A percentile compares a stretch with the other conserved stretches of the same genome.
phyloP scores from a whole-genome alignment of 2,329 filamentous ascomycete species.

The Penicillium palitans region DNA sequence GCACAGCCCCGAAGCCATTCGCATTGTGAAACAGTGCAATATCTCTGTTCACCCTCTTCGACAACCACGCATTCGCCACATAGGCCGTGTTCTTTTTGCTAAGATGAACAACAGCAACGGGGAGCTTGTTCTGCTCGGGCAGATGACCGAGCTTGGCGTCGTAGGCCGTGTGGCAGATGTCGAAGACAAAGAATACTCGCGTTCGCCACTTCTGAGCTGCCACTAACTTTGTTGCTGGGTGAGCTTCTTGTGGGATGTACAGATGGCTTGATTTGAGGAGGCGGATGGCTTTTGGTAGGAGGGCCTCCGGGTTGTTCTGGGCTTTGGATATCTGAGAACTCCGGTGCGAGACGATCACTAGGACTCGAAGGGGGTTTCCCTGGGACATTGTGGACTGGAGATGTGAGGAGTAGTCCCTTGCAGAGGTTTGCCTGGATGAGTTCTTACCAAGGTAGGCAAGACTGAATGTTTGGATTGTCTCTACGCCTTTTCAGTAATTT shows the following conservation, averaged over 20 bases:
- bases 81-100: constrained; percentile 27
- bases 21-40: constrained; percentile 27
- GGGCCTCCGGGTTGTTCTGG: constrained; percentile 19
- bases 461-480: not conserved
- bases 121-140: constrained; percentile 29
- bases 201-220: constrained; percentile 27
- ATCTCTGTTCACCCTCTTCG: constrained; percentile 28
- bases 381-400: constrained; percentile 10
- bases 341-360: constrained; percentile 27
- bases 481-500: not conserved
- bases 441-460: not conserved
- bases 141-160: constrained; percentile 26
- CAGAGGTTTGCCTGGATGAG: not conserved
- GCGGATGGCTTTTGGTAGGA: constrained; percentile 22
- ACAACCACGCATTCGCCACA: constrained; percentile 21
- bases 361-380: constrained; percentile 22
- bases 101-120: constrained; percentile 26
- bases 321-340: constrained; percentile 20
- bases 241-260: constrained; percentile 2
- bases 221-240: constrained; percentile 17
- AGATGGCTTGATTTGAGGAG: constrained; percentile 20
- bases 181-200: constrained; percentile 29
- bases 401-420: not conserved
- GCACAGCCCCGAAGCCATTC: constrained; percentile 24
- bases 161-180: constrained; percentile 26